A percentile compares a stretch with the other conserved stretches of the same genome.
These are phyloP conservation scores for Protostelium mycophagum DNA, from an alignment of 78 protist genomes.

Conservation along the genomic window DNA sequence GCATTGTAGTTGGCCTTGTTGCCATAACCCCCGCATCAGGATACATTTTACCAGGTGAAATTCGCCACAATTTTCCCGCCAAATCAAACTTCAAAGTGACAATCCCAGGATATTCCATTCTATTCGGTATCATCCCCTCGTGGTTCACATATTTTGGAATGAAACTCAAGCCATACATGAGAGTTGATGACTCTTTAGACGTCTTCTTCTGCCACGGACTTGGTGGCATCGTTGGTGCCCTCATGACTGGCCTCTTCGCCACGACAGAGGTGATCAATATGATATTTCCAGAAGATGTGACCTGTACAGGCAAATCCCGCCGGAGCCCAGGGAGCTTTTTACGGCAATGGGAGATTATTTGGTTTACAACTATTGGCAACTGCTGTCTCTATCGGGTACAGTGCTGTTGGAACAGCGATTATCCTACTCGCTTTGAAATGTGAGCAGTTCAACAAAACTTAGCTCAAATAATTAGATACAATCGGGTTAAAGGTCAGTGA, in stretches of 20 bases:
- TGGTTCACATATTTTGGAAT: constrained; percentile 34
- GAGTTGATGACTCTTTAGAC: constrained; percentile 75
- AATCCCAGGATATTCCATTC: constrained; percentile 34
- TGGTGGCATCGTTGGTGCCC: constrained; percentile 64
- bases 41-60: constrained; percentile 28
- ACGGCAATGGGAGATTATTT: constrained; percentile 33
- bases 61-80: neutral
- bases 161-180: constrained; percentile 33
- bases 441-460: neutral
- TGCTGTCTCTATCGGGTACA: constrained; percentile 39
- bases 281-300: neutral
- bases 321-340: constrained; percentile 45
- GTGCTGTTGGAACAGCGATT: constrained; percentile 24
- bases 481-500: neutral
- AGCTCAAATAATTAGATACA: neutral
- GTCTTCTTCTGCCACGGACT: constrained; percentile 69
- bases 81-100: neutral
- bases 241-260: constrained; percentile 55
- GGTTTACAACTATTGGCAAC: constrained; percentile 44
- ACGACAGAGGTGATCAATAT: neutral
- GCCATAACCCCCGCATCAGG: constrained; percentile 86
- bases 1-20: constrained; percentile 65
- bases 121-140: constrained; percentile 45
- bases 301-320: constrained; percentile 11
- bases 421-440: neutral